Percentiles rank a stretch among this genome's conserved stretches.
phyloP scores from a whole-genome alignment of 2,329 filamentous ascomycete species.

The Lasiodiplodia hormozganensis region DNA sequence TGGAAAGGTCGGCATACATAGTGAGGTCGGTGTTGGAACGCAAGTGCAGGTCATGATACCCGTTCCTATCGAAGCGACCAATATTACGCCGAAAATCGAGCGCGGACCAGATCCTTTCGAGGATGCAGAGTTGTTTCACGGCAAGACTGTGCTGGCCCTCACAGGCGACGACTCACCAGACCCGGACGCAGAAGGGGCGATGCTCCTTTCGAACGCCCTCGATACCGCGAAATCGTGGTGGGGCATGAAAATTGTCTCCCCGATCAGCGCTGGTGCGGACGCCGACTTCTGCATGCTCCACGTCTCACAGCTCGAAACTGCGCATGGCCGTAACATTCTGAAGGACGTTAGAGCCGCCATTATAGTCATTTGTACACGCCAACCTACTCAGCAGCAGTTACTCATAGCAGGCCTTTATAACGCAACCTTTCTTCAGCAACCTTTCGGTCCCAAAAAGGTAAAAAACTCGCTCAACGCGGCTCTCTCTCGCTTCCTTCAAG shows the following conservation, averaged over 20 bases:
- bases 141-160: neutral
- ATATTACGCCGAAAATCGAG: neutral
- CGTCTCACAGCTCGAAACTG: neutral
- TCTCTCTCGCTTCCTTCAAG: neutral
- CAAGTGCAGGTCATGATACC: constrained; percentile 40
- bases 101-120: constrained; percentile 24
- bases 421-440: neutral
- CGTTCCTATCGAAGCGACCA: constrained; percentile 46
- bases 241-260: neutral
- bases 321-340: neutral
- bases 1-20: constrained; percentile 47
- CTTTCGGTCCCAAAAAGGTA: constrained; percentile 1
- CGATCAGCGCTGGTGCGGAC: neutral
- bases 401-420: neutral
- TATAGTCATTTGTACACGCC: neutral
- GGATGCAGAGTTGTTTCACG: constrained; percentile 20
- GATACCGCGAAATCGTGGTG: neutral
- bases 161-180: neutral
- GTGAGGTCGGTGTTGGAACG: constrained; percentile 45
- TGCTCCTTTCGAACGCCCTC: neutral
- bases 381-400: neutral
- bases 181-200: neutral
- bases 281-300: constrained; percentile 8
- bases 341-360: neutral
- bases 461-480: neutral